Conservation (phyloP, 768 basidiomycete genomes). For the Leccinum boreale region DNA sequence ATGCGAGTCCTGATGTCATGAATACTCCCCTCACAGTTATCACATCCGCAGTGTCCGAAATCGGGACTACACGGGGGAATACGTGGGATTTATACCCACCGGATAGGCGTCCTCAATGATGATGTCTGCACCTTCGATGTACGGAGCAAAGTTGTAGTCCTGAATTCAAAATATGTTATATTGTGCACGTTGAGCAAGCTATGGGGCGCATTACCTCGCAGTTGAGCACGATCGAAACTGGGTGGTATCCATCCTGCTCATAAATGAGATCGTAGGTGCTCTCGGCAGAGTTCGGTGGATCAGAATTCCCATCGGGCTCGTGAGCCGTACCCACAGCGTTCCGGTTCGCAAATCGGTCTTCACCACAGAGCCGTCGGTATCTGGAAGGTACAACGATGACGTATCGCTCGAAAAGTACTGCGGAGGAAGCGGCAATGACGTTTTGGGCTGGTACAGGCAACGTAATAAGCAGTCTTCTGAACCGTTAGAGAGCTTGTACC, state of each 20-base stretch:
- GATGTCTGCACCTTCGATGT: constrained; percentile 64
- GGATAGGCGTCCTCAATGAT: constrained; percentile 47
- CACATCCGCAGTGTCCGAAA: constrained; percentile 75
- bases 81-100: constrained; percentile 58
- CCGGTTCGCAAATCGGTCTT: constrained; percentile 49
- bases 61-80: constrained; percentile 54
- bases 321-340: constrained; percentile 47
- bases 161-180: constrained; percentile 16
- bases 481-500: constrained; percentile 20
- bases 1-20: constrained; percentile 64
- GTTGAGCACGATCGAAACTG: constrained; percentile 52
- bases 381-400: constrained; percentile 40
- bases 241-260: constrained; percentile 54
- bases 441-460: constrained; percentile 29
- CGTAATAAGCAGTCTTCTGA: constrained; percentile 26
- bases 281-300: constrained; percentile 58
- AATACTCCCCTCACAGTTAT: constrained; percentile 60
- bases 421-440: background rate
- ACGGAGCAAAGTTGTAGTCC: constrained; percentile 60
- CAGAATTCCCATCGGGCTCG: constrained; percentile 67
- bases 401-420: constrained; percentile 33
- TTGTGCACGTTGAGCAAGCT: background rate
- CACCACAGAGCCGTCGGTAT: constrained; percentile 37
- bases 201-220: constrained; percentile 29
- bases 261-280: constrained; percentile 45